These are phyloP conservation scores for Aspergillus sp. DNA, from an alignment of 2,329 filamentous ascomycete genomes.

Conservation along the genomic window DNA sequence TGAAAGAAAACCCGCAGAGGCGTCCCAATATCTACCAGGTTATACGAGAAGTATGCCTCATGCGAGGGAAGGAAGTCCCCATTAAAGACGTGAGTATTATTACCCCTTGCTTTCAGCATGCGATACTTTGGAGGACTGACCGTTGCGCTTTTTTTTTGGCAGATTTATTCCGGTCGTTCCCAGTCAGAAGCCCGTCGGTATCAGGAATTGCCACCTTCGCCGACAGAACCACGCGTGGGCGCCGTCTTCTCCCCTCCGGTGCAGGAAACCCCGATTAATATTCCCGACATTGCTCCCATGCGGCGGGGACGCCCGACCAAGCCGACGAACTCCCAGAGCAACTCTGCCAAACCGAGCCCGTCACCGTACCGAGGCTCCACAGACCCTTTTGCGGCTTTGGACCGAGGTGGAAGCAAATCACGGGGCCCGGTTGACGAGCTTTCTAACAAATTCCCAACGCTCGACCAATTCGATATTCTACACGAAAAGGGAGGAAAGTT, in stretches of 20 bases:
- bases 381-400: constrained; percentile 87
- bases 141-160: background rate
- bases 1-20: constrained; percentile 69
- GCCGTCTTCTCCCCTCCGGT: constrained; percentile 71
- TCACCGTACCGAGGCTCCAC: constrained; percentile 62
- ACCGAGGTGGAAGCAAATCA: constrained; percentile 50
- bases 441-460: constrained; percentile 73
- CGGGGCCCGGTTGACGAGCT: constrained; percentile 63
- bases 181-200: constrained; percentile 56
- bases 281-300: constrained; percentile 93
- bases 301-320: constrained; percentile 68
- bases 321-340: constrained; percentile 36
- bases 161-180: constrained; percentile 64
- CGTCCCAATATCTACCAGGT: constrained; percentile 94
- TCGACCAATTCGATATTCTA: constrained; percentile 86
- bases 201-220: constrained; percentile 51
- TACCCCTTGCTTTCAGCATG: background rate
- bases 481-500: constrained; percentile 80
- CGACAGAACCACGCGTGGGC: constrained; percentile 58
- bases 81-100: constrained; percentile 70
- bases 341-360: constrained; percentile 50
- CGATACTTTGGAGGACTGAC: too few species aligned
- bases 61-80: constrained; percentile 79
- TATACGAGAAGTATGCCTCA: constrained; percentile 72
- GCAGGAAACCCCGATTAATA: constrained; percentile 55